Base-by-base conservation (phyloP, 2,329 filamentous ascomycete genomes). In the Hypoxylon sp. region DNA sequence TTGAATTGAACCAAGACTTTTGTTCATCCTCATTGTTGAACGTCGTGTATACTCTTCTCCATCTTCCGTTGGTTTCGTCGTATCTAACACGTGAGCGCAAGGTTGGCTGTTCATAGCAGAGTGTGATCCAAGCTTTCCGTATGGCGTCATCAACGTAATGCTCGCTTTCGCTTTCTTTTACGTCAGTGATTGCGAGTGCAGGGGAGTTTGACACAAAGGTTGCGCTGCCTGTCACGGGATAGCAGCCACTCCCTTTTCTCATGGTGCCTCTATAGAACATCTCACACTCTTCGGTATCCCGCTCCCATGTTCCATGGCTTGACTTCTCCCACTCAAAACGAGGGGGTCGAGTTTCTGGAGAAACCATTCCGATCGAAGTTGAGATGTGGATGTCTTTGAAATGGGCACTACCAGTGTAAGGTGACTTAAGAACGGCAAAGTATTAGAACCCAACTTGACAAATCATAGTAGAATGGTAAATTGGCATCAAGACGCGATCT, bases 211-310 rank as follows among this genome's bases (percentile, higher is more conserved):
- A 24, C 8, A 33, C 36, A 32, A 67, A 64, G 22, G 55, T 57
- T 45, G 64, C 60, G 16, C 32, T 61, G 11, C 30, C 56, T 14
- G 56, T 64, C 2, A 67, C 52, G 2, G 64, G 64, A 38, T 64
- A 64, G 14, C 55, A 67, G n/a, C 51, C 60, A 24, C 44, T 48
- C 16, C 18, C 51, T 36, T 50, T 24, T 16, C 60, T 60, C 5
- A 38, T 28, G 4, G 28, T 46, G 2, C n/a, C 18, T 22, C 18
- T 56, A 20, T 67, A 67, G 12, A 64, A 67, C 20, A 2, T 38
- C 44, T 67, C 64, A n/a, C 55, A 61, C 20, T 67, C 64, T n/a
- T 67, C 60, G 20, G 58, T 57, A 18, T 61, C 60, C 12, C 64
- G 45, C 44, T 53, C 48, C 60, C 64, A 67, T 18, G 28, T n/a